Evolutionary conservation across 2,329 filamentous ascomycete genomes (phyloP), one percentile per base, ranked within the genome.

Genomic region (Aspergillus puulaauensis): DNA sequence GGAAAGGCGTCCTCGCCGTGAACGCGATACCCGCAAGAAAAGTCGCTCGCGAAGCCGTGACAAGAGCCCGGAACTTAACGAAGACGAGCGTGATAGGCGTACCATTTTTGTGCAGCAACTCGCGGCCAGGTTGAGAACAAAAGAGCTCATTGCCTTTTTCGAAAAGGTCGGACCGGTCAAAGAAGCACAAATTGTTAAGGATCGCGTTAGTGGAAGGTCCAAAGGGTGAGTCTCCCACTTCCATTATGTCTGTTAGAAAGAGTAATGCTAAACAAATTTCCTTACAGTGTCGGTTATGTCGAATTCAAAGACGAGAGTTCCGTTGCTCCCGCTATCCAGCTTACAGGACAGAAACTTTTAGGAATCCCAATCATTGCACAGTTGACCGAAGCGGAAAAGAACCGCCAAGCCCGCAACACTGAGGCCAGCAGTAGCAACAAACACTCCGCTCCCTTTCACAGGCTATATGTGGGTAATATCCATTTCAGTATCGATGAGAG

Each of bases 91-190:
- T 71, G 95, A 99, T 79, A 89, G 91, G 68, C 90, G 95, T 69
- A 99, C 96, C 58, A 91, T 99, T 59, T 99, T 99, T 73, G 95
- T 99, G 55, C 95, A 99, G 81, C 95, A 99, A 78, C 89, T 99
- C 72, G 95, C 95, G 66, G 93, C 93, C 66, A 90, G 95, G 71
- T 84, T 98, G 64, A 88, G 93, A 67, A 96, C 91, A 56, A 92
- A 91, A 70, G 92, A 98, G 75, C 83, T 99, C 63, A 93, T 96
- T 75, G 85, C 88, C 61, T 99, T 99, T 75, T 99, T 99, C 71
- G 91, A 96, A 75, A 93, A 93, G 77, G 90, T 95, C 68, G 95
- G 95, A 62, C 88, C 90, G 40, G 95, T 99, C 55, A 96, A 95
- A 68, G 95, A 98, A 75, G 95, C 95, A 51, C 95, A 98, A 80